These are phyloP conservation scores for Peronospora destructor DNA, from an alignment of 352 stramenopile species.

Conservation along the genomic window DNA sequence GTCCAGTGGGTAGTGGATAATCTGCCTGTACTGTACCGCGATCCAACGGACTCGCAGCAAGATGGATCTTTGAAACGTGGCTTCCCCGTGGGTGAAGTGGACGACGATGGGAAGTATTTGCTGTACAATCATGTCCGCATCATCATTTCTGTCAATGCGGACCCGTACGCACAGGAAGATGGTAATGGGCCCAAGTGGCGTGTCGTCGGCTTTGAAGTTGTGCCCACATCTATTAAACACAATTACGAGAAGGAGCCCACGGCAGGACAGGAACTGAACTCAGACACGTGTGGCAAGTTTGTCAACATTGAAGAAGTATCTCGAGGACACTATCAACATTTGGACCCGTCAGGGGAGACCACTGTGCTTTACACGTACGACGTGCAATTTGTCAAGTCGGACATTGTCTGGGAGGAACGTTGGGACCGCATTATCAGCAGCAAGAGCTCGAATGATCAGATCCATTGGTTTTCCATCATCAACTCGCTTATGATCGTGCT, in stretches of 20 bases:
- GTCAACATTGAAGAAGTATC: conserved; percentile 81
- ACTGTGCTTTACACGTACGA: conserved; percentile 99
- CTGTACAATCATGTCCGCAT: conserved; percentile 98
- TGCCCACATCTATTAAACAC: conserved; percentile 93
- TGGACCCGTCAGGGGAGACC: conserved; percentile 56
- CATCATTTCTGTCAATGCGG: conserved; percentile 88
- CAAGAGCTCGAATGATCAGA: conserved; percentile 94
- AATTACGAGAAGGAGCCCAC: conserved; percentile 82
- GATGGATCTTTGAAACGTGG: conserved; percentile 81
- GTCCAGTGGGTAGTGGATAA: conserved; percentile 93
- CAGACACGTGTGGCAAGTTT: conserved; percentile 84
- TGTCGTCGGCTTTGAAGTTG: conserved; percentile 94
- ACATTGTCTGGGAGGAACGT: conserved; percentile 94
- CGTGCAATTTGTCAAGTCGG: conserved; percentile 92
- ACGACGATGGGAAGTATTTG: conserved; percentile 88
- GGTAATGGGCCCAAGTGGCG: conserved; percentile 60
- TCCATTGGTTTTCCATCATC: conserved; percentile 99
- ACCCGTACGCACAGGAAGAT: conserved; percentile 67
- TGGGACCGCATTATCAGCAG: conserved; percentile 99
- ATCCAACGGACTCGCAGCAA: conserved; percentile 60
- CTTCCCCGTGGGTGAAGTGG: conserved; percentile 90
- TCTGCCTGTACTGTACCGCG: conserved; percentile 83
- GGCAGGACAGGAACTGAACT: conserved; percentile 71
- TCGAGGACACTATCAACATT: conserved; percentile 79
- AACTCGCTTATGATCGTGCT: conserved; percentile 99